Evolutionary conservation across 2,329 filamentous ascomycete genomes (phyloP), one percentile per base, ranked within the genome.

Genomic region (Neonectria hederae): DNA sequence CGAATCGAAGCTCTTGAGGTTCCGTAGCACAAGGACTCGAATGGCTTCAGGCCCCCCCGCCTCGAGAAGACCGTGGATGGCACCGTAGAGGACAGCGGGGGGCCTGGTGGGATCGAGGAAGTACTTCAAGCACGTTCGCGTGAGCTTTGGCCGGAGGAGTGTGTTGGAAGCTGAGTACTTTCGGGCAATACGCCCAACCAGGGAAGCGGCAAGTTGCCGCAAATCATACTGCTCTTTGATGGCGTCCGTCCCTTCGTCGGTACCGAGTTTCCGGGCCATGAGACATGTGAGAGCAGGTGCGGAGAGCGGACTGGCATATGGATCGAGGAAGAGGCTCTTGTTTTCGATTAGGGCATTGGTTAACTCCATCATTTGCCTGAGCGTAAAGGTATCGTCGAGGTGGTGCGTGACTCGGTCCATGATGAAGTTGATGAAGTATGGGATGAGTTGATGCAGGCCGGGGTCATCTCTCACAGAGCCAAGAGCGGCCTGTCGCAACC

Each of bases 371-470:
- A 97, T 96, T 77, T 97, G 93, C 21, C 89, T 90, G 22, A 99
- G 84, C 5, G 94, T 89, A 76, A 97, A 97, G 2, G 94, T 86
- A 77, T 97, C 92, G 80, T 97, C 94, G 69, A 97, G 86, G 70
- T 90, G 92, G 78, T 99, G 96, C 1, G 96, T 98, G 54, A 99
- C 93, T 79, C 97, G 96, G 77, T 97, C 95, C 21, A 94, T 91
- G 73, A 98, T 92, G 78, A 97, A 98, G 77, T 97, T 94, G 64
- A 97, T 91, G 74, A 98, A 97, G 80, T 99, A 99, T 0, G 96
- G 96, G 28, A 97, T 90, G 10, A 99, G 88, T 79, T 99, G 96
- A 77, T 99, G 96, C 42, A 98, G 87, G 40, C 95, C 95, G 0
- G 96, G 94, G 75, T 99, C 96, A 62, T 93, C 92, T 54, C 91